Evolutionary conservation across 805 yeast genomes (phyloP).

Genomic region (Zygotorulaspora sp.): DNA sequence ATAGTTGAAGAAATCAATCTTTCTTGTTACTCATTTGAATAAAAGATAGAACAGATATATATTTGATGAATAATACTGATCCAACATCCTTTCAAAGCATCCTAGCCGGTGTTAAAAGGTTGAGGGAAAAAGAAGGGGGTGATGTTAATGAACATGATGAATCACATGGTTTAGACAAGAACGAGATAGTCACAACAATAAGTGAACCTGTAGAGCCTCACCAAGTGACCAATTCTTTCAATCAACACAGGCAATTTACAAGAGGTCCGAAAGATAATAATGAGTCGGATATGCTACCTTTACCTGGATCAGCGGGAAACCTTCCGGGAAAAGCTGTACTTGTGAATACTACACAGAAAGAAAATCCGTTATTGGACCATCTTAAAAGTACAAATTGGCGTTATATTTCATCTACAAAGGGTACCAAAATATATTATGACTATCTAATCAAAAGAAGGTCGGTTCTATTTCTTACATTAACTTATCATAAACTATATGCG

Average conservation of each 20-base stretch:
- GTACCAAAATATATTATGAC: slow-evolving; percentile 50
- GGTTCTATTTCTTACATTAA: slow-evolving; percentile 59
- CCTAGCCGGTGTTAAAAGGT: slow-evolving; percentile 60
- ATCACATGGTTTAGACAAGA: slow-evolving; percentile 3
- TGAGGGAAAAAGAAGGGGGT: slow-evolving; percentile 43
- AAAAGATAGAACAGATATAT: background rate
- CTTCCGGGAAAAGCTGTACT: slow-evolving; percentile 38
- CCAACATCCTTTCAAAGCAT: slow-evolving; percentile 67
- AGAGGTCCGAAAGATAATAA: slow-evolving; percentile 15
- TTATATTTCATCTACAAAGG: slow-evolving; percentile 36
- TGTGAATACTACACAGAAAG: slow-evolving; percentile 63
- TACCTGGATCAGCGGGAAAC: slow-evolving; percentile 1
- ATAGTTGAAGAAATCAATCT: background rate
- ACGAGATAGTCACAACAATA: background rate
- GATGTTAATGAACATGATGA: slow-evolving; percentile 3
- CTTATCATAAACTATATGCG: slow-evolving; percentile 71
- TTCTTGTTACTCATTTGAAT: background rate
- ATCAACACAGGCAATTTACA: slow-evolving; percentile 18
- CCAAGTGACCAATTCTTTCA: slow-evolving; percentile 18
- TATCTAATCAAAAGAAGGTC: slow-evolving; percentile 57
- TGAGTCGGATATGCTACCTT: slow-evolving; percentile 14
- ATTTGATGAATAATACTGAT: slow-evolving; percentile 37
- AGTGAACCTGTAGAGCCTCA: slow-evolving; percentile 1
- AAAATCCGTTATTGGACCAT: slow-evolving; percentile 60
- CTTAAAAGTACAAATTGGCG: slow-evolving; percentile 54